Evolutionary conservation across 75 land plant genomes (phyloP), one percentile per base, ranked within the genome.

Genomic region (Pinus taeda): DNA sequence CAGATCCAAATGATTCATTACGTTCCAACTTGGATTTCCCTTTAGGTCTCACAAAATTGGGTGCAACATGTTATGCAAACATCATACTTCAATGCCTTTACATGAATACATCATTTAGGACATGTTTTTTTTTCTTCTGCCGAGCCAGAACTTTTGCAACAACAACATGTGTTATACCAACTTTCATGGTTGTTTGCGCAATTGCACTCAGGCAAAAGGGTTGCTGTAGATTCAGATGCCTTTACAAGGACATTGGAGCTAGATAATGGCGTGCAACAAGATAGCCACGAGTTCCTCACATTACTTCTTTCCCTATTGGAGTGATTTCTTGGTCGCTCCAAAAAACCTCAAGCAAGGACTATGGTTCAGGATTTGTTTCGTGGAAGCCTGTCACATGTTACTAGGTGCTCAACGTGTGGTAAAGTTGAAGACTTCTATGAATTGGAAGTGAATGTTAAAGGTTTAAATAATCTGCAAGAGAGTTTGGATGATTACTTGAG

Each of bases 31-130:
- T 71, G 24, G 84, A 85, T 62, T 84, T 82, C 15, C 99, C 99
- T 26, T 92, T 98, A 21, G 99, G 99, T 1, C 78, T 97, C 26
- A 95, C 95, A 18, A 97, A 97, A 78, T 81, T 97, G 42, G 99
- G 99, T 60, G 99, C 99, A 21, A 97, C 99, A 7, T 97, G 99
- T 88, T 97, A 97, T 88, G 99, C 94, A 24, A 97, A 97, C 61
- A 95, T 93, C 84, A 96, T 97, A 61, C 85, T 97, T 60, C 99
- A 97, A 71, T 97, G 91, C 74, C 85, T 97, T 57, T 97, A 89
- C 75, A 94, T 95, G 98, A 94, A 90, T 76, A 84, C 78, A 63
- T 74, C 90, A 42, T 97, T 97, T 73, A 76, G 95, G 13, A 78
- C 67, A 36, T 90, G 98, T 57, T 75, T 97, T 62, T 93, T 94